phyloP scores from a whole-genome alignment of 805 yeast species.

The Pichia pseudocactophila region DNA sequence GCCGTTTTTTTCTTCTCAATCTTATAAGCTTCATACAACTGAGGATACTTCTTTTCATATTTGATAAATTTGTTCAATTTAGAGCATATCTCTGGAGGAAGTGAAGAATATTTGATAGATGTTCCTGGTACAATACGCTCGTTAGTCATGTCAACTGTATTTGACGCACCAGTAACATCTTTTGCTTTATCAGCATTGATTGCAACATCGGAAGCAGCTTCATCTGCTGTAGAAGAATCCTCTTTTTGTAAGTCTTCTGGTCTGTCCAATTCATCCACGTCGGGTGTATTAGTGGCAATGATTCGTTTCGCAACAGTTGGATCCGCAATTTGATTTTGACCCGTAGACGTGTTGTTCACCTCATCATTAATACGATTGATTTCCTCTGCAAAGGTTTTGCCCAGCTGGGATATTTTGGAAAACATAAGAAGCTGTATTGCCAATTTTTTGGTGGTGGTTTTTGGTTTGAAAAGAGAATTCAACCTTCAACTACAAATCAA shows the following conservation, averaged over 20 bases:
- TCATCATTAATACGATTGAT: constrained; percentile 31
- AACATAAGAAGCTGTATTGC: constrained; percentile 32
- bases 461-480: no score
- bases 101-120: constrained; percentile 28
- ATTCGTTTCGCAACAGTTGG: constrained; percentile 24
- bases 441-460: background rate
- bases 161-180: background rate
- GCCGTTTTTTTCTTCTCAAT: constrained; percentile 61
- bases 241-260: constrained; percentile 29
- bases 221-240: background rate
- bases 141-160: background rate
- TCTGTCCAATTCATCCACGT: constrained; percentile 34
- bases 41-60: constrained; percentile 87
- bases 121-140: constrained; percentile 19
- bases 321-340: constrained; percentile 17
- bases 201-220: no score
- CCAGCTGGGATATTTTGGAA: constrained; percentile 49
- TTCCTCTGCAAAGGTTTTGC: constrained; percentile 59
- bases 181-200: background rate
- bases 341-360: constrained; percentile 17
- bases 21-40: constrained; percentile 75
- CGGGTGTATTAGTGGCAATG: constrained; percentile 39
- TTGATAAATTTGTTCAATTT: constrained; percentile 69
- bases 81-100: constrained; percentile 49
- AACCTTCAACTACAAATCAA: no score